These are phyloP conservation scores for Salicornia ramosissima DNA, from an alignment of 148 eudicot genomes.

Conservation along the genomic window DNA sequence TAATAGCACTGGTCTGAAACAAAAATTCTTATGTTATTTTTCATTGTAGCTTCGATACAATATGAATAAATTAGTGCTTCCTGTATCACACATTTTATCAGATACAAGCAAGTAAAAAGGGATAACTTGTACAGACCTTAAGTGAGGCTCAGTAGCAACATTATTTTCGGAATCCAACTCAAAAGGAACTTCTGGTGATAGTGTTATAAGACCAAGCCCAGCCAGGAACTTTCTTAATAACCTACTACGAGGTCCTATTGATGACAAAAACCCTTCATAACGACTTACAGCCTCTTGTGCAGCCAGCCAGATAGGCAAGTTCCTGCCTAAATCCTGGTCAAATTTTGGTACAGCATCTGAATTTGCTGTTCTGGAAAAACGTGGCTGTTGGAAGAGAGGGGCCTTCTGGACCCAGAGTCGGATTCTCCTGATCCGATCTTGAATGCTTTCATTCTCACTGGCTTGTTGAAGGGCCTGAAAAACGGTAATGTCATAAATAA, in stretches of 20 bases:
- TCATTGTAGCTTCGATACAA: not conserved
- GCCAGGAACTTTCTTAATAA: constrained; percentile 65
- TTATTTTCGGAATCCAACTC: constrained; percentile 38
- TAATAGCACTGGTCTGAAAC: constrained; percentile 70
- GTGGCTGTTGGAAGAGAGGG: constrained; percentile 32
- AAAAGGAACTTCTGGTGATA: constrained; percentile 43
- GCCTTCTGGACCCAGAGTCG: constrained; percentile 52
- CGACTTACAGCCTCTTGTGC: constrained; percentile 91
- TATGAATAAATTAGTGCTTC: not conserved
- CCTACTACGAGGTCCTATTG: constrained; percentile 82
- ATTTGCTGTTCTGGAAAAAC: constrained; percentile 36
- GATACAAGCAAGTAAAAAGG: not conserved
- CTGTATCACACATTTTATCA: not conserved
- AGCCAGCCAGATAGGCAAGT: constrained; percentile 78
- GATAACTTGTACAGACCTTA: constrained; percentile 43
- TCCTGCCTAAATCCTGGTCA: constrained; percentile 38
- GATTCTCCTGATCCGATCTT: constrained; percentile 38
- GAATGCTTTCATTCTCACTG: constrained; percentile 32
- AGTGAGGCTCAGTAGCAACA: constrained; percentile 50
- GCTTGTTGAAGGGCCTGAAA: constrained; percentile 34
- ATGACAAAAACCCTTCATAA: constrained; percentile 84
- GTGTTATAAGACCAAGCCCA: constrained; percentile 58
- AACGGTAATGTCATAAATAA: constrained; percentile 23
- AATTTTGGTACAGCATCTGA: constrained; percentile 27
- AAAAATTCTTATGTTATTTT: constrained; percentile 10